Evolutionary conservation across 169 alveolate species (phyloP).

Genomic region (Eimeria praecox): DNA sequence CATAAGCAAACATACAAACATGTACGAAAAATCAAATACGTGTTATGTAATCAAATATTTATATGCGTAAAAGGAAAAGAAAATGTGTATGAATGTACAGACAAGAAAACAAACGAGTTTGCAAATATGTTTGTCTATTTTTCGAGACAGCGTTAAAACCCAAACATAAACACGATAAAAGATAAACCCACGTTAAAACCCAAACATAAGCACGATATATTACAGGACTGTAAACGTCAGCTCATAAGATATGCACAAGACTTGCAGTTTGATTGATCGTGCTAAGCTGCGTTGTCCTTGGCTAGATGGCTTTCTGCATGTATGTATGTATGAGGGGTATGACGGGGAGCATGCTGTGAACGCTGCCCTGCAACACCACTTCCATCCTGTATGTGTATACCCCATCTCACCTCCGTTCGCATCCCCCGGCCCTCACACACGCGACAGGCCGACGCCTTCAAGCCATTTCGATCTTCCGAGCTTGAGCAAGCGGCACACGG

Average conservation of each 20-base stretch:
- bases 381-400: neutral
- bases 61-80: too few relatives aligned
- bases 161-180: too few relatives aligned
- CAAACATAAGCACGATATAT: neutral
- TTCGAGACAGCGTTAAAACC: neutral
- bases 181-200: neutral
- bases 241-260: neutral
- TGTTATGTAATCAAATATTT: too few relatives aligned
- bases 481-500: constrained; percentile 44
- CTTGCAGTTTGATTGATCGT: neutral
- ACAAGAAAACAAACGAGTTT: neutral
- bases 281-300: neutral
- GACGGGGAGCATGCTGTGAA: too few relatives aligned
- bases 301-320: too few relatives aligned
- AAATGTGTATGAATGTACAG: too few relatives aligned
- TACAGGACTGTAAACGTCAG: neutral
- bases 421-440: constrained; percentile 58
- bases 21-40: neutral
- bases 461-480: neutral
- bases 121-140: neutral
- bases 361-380: too few relatives aligned
- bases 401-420: constrained; percentile 63
- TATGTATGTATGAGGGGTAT: too few relatives aligned
- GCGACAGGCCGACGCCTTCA: neutral
- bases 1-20: neutral